Base-by-base conservation (phyloP, 1,284 basidiomycete species). In the Rhodotorula sp. region DNA sequence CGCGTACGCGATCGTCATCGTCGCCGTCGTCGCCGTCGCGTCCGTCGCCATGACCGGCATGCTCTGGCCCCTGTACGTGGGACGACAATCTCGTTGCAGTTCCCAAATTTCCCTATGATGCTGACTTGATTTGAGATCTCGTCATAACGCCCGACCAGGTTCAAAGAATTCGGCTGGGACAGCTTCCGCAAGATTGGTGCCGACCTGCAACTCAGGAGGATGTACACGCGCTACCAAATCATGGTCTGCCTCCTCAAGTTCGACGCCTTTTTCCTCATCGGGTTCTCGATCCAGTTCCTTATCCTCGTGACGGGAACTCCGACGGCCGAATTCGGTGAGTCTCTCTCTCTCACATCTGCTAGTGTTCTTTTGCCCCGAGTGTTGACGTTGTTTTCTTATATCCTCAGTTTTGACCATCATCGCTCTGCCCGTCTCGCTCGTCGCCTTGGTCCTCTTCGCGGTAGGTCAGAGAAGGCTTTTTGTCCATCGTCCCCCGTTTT, bases 81-180 rank as follows among this genome's bases (percentile, higher is more conserved):
- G 15, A 21, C 78, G 78, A 78, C 96, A 77, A 77, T 92, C 93
- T 60, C 96, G 97, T 23, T 47, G 15, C n/a, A n/a, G 3, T 3
- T 29, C 14, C n/a, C 18, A 12, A 3, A 14, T 4, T 21, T 82
- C 91, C 90, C 1, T 5, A 10, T 31, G 15, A 15, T 4, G 3
- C 48, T n/a, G 46, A n/a, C 26, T 29, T 5, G 29, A 18, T 23
- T 62, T 29, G 64, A 63, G 69, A 3, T 70, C n/a, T 58, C 14
- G 52, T 15, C 52, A n/a, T 51, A 51, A 21, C 39, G 39, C 39
- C 10, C 10, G 29, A 43, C 49, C 52, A 56, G 54, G 29, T 76
- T 69, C 51, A 63, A 56, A 34, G 77, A 79, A 57, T 77, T 78
- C n/a, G 76, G 76, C 29, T 79, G 78, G 78, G 96, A 98, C 78